Conservation (phyloP, 2,329 filamentous ascomycete species). For the Cytospora leucostoma region DNA sequence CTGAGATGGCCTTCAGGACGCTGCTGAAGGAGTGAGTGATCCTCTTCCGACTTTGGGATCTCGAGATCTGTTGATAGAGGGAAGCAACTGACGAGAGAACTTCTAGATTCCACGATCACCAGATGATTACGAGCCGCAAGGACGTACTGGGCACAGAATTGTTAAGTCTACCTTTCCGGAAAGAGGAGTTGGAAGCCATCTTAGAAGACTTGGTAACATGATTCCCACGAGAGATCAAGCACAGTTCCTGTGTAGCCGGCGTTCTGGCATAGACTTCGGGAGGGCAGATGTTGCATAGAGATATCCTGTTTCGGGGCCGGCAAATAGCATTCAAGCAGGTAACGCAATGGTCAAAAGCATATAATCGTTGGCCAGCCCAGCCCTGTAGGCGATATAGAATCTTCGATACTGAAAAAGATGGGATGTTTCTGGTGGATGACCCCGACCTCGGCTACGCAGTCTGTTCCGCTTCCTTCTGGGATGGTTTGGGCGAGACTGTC, state of each 20-base stretch:
- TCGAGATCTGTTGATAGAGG: not conserved
- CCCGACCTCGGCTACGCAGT: too few relatives aligned
- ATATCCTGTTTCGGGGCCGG: not conserved
- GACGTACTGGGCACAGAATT: slow-evolving; percentile 84
- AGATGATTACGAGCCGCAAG: slow-evolving; percentile 90
- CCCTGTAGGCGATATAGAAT: too few relatives aligned
- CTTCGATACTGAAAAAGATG: too few relatives aligned
- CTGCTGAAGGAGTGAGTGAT: slow-evolving; percentile 79
- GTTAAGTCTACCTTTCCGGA: slow-evolving; percentile 79
- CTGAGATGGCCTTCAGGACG: slow-evolving; percentile 92
- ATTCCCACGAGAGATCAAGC: slow-evolving; percentile 8
- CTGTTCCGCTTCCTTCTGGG: too few relatives aligned
- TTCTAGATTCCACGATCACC: slow-evolving; percentile 85
- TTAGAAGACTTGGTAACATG: slow-evolving; percentile 69
- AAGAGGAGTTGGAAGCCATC: slow-evolving; percentile 85
- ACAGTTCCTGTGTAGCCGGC: not conserved
- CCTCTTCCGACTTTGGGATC: not conserved
- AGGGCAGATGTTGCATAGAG: not conserved
- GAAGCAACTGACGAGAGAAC: slow-evolving; percentile 33
- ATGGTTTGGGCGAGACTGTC: too few relatives aligned
- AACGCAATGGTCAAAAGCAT: not conserved
- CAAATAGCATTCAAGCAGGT: not conserved
- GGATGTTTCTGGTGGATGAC: too few relatives aligned
- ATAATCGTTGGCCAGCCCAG: not conserved
- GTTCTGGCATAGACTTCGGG: not conserved